Evolutionary conservation across 2,329 filamentous ascomycete species (phyloP), one percentile per base, ranked within the genome.

Genomic region (Bimuria novae-zelandiae): DNA sequence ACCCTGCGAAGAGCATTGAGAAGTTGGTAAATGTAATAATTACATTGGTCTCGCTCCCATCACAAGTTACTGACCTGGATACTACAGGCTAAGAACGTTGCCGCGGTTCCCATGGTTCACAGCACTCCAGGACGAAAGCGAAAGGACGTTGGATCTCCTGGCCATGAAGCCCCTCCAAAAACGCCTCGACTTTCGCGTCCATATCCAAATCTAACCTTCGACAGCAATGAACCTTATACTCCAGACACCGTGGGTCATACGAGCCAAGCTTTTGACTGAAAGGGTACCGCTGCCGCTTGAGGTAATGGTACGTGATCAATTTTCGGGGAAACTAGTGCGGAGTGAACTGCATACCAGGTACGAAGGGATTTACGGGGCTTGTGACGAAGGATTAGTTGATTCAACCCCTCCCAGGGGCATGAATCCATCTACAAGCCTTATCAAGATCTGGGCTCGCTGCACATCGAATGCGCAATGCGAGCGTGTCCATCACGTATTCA

Each of bases 171-270:
- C 12, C 16, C 3, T 7, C 44, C 44, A 17, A 47, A 47, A 33
- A 47, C 44, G 3, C 44, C 44, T 39, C 44, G 44, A 39, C 21
- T 47, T 30, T 47, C 44, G 37, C 44, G 44, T 21, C 44, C 44
- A 6, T 21, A 27, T 6, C 8, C 33, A 29, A 36, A 21, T 19
- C 33, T 47, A 11, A 19, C 23, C 4, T 47, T 47, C 16, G 44
- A 47, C 33, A 47, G 44, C 44, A 47, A 47, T 39, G 23, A 8
- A 7, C 22, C 17, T 12, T 47, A 39, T 25, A 47, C 44, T n/a
- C 44, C 44, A 30, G 32, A 29, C 16, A 27, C 16, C 32, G 44
- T 14, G 8, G 14, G 27, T 14, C 5, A 22, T 19, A 27, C 27
- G 2, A 12, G 41, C 25, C 41, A 44, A 44, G 17, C 17, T 27